phyloP scores from a whole-genome alignment of 148 eudicot species.

The Rhododendron griersonianum region DNA sequence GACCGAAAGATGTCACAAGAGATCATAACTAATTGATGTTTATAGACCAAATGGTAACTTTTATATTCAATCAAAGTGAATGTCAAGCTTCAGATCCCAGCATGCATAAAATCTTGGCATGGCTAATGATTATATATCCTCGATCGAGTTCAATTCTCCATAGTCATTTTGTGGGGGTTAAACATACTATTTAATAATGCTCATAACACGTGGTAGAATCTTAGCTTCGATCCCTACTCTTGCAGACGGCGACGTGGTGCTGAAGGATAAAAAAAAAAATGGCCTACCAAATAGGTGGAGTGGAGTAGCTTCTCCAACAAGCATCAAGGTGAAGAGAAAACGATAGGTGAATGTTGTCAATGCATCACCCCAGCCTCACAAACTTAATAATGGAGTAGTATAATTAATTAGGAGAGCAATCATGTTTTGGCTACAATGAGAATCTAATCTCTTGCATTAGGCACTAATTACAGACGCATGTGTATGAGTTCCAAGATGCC shows the following conservation, averaged over 20 bases:
- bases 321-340: neutral
- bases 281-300: neutral
- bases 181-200: too few relatives aligned
- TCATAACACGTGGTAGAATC: neutral
- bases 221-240: neutral
- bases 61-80: neutral
- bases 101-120: neutral
- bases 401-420: neutral
- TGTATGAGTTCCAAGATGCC: slow-evolving; percentile 9
- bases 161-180: neutral
- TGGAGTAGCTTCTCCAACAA: neutral
- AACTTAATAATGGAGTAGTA: neutral
- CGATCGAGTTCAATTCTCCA: neutral
- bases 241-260: neutral
- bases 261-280: neutral
- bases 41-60: neutral
- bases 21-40: neutral
- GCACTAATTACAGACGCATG: slow-evolving; percentile 9
- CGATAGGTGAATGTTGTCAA: neutral
- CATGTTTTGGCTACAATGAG: neutral
- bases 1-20: neutral
- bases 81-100: neutral
- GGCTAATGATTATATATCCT: neutral
- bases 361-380: neutral
- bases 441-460: slow-evolving; percentile 9